phyloP scores from a whole-genome alignment of 75 land plant species.

The Pinus tabuliformis region DNA sequence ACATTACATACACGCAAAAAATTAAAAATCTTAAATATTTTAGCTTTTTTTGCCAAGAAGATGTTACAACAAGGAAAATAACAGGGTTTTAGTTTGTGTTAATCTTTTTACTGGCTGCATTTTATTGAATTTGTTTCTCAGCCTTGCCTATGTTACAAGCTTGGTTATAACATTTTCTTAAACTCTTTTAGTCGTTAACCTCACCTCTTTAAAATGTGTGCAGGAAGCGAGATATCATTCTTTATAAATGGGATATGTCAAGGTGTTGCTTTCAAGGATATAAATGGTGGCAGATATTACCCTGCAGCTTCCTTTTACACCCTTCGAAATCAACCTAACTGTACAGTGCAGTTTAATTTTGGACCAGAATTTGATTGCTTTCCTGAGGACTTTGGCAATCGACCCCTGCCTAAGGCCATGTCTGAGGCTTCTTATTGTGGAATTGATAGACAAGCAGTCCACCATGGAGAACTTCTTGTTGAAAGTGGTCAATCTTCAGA shows the following conservation, averaged over 20 bases:
- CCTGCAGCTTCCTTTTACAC: slow-evolving; percentile 99
- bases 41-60: too few relatives aligned
- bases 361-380: slow-evolving; percentile 84
- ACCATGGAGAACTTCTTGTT: slow-evolving; percentile 12
- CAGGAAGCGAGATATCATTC: slow-evolving; percentile 93
- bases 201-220: not conserved
- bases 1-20: too few relatives aligned
- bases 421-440: slow-evolving; percentile 71
- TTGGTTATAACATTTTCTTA: too few relatives aligned
- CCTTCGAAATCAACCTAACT: slow-evolving; percentile 76
- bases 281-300: slow-evolving; percentile 83
- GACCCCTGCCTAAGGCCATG: slow-evolving; percentile 76
- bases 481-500: slow-evolving; percentile 45
- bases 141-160: too few relatives aligned
- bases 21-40: too few relatives aligned
- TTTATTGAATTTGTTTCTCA: too few relatives aligned
- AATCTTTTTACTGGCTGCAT: too few relatives aligned
- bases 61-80: too few relatives aligned
- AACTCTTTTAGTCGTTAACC: too few relatives aligned
- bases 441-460: slow-evolving; percentile 16
- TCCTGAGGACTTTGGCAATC: slow-evolving; percentile 62
- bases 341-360: slow-evolving; percentile 87
- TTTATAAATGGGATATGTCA: slow-evolving; percentile 91
- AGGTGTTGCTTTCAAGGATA: slow-evolving; percentile 82
- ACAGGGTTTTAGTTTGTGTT: too few relatives aligned